These are phyloP conservation scores for Periconia sp. DNA, from an alignment of 2,329 filamentous ascomycete genomes.

Conservation along the genomic window DNA sequence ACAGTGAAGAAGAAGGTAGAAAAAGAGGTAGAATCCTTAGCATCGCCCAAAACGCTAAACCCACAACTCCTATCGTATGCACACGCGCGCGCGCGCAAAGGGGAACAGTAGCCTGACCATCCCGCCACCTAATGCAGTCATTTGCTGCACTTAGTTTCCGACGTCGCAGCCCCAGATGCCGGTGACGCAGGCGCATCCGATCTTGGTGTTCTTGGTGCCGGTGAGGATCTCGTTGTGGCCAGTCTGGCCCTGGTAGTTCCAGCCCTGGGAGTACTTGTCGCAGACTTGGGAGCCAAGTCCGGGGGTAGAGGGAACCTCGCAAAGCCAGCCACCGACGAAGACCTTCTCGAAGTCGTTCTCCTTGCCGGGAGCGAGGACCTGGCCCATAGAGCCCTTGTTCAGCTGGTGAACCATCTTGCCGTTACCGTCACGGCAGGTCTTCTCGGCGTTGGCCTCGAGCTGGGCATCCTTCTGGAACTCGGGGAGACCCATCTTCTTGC, in stretches of 20 bases:
- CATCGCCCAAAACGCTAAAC: not conserved
- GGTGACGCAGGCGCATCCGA: constrained; percentile 24
- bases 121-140: not conserved
- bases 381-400: constrained; percentile 32
- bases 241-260: constrained; percentile 31
- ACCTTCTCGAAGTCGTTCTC: constrained; percentile 27
- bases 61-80: not conserved
- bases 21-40: constrained; percentile 1
- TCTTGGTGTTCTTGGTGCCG: constrained; percentile 26
- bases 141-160: not conserved
- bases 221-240: constrained; percentile 38
- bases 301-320: constrained; percentile 30
- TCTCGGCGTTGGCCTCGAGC: constrained; percentile 30
- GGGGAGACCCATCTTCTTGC: constrained; percentile 28
- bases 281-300: constrained; percentile 28
- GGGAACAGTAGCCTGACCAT: not conserved
- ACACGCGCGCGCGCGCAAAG: not conserved
- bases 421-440: constrained; percentile 24
- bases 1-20: constrained; percentile 16
- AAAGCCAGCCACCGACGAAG: constrained; percentile 40
- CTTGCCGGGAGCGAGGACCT: constrained; percentile 21
- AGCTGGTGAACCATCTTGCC: constrained; percentile 37
- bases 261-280: constrained; percentile 24
- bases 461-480: constrained; percentile 16
- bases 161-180: constrained; percentile 38